These are phyloP conservation scores for Penicillium sp. DNA, from an alignment of 2,329 filamentous ascomycete species.

Conservation along the genomic window DNA sequence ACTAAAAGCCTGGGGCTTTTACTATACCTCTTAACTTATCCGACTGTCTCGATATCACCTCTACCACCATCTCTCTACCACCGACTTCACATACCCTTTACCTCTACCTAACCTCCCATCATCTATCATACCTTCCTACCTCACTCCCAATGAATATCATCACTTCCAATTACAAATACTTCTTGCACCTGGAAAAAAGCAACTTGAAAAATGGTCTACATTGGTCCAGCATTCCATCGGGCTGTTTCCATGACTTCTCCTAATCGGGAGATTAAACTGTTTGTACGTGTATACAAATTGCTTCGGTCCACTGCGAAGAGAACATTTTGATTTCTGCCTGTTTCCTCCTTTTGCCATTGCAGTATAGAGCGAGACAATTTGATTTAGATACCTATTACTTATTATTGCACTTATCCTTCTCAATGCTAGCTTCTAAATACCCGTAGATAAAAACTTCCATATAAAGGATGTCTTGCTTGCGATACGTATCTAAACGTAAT, in stretches of 20 bases:
- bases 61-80: background rate
- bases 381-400: background rate
- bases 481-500: no score
- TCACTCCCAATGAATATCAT: background rate
- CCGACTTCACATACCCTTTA: background rate
- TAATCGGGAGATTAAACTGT: background rate
- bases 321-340: background rate
- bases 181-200: background rate
- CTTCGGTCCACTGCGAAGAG: background rate
- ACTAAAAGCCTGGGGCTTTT: conserved; percentile 26
- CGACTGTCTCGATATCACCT: background rate
- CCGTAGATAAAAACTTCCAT: background rate
- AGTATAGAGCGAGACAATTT: conserved; percentile 3
- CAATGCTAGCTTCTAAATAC: background rate
- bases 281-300: conserved; percentile 4
- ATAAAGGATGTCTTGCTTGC: no score
- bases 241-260: background rate
- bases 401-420: background rate
- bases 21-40: conserved; percentile 7
- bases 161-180: background rate
- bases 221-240: conserved; percentile 2
- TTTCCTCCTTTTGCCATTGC: background rate
- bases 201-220: conserved; percentile 2
- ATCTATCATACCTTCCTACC: background rate
- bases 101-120: background rate